Percentiles rank a stretch among this genome's conserved stretches.
Conservation (phyloP, 2,329 filamentous ascomycete genomes). For the Ceratocystis ficicola region DNA sequence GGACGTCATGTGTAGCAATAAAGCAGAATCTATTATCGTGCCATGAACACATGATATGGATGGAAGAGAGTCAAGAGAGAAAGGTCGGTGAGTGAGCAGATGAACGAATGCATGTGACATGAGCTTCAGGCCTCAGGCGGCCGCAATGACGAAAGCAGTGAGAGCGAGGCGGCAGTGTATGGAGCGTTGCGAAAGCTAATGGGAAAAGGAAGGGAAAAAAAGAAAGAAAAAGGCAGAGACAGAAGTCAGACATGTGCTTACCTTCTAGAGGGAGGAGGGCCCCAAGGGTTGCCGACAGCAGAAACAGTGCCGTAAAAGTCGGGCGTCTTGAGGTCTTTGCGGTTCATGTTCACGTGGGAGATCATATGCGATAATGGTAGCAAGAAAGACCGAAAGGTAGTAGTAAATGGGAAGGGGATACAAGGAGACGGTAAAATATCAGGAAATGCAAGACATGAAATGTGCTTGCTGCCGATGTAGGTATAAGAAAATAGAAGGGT, state of each 20-base stretch:
- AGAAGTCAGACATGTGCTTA: conserved; percentile 13
- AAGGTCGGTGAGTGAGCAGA: background rate
- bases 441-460: conserved; percentile 7
- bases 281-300: conserved; percentile 21
- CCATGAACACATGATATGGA: background rate
- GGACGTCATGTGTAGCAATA: background rate
- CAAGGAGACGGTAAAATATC: background rate
- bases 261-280: conserved; percentile 19
- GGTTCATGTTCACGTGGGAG: conserved; percentile 20
- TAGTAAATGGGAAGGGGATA: background rate
- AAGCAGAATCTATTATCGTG: conserved; percentile 2
- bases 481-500: background rate
- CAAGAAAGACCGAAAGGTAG: conserved; percentile 1
- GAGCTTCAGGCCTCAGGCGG: background rate
- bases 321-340: conserved; percentile 22
- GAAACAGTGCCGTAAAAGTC: conserved; percentile 20
- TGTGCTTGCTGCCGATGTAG: background rate
- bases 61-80: background rate
- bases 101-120: background rate
- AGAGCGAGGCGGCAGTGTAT: background rate
- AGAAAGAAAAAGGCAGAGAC: background rate
- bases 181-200: background rate
- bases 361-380: conserved; percentile 2
- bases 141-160: background rate
- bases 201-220: background rate